Evolutionary conservation across 2,329 filamentous ascomycete genomes (phyloP), one percentile per base, ranked within the genome.

Genomic region (Rhynchosporium agropyri): DNA sequence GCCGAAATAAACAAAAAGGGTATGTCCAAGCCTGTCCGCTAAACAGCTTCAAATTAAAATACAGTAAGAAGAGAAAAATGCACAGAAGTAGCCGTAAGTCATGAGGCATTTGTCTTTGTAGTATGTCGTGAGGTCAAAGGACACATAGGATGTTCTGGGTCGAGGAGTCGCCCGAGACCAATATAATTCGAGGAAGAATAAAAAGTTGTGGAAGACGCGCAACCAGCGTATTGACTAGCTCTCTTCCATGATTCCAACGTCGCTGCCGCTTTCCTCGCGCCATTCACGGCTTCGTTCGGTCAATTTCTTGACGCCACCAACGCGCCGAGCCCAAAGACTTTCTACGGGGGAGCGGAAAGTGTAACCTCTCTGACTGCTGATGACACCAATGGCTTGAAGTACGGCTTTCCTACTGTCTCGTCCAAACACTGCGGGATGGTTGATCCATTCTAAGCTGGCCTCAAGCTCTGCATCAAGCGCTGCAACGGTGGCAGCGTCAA

Each of bases 401-500:
- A 99, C 93, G 4, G 94, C 92, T 79, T 99, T 99, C 72, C 95
- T 88, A 63, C 91, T 95, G 75, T 99, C 95, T 43, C 95, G 87
- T 8, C 90, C 89, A 74, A 99, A 99, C 2, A 98, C 91, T 1
- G 93, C 93, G 1, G 95, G 95, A 73, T 99, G 95, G 74, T 90
- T 92, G 76, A 99, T 98, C 95, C 95, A 99, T 77, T 99, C 95
- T 15, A 99, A 80, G 57, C 90, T 91, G 40, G 90, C 86, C 75
- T 97, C 92, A 40, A 99, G 84, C 76, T 99, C 95, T 0, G 90
- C 86, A 75, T 99, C 95, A 20, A 99, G 85, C 2, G 95, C 93
- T 29, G 86, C 82, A 71, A 98, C 94, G 0, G 91, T 95, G 42
- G 82, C 82, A 5, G 85, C 78, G 72, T 99, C 95, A 61, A 99